Conservation (phyloP, 1,139 yeast species). For the Ogataea hybrid region DNA sequence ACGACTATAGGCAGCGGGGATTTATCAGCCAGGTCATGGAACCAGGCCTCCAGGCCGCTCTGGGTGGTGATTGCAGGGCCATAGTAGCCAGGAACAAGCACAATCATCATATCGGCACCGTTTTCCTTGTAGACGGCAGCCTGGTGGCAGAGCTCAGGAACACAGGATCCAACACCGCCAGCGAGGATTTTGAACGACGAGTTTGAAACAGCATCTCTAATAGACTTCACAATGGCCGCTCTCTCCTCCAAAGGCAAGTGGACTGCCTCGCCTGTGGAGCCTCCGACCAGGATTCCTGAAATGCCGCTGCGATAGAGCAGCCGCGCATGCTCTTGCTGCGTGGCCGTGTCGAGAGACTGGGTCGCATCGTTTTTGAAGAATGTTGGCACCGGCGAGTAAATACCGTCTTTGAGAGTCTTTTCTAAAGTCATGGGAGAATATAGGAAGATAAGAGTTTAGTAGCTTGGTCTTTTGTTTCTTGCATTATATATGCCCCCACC, state of each 20-base stretch:
- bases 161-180: slow-evolving; percentile 43
- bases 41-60: slow-evolving; percentile 44
- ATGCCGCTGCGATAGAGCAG: slow-evolving; percentile 35
- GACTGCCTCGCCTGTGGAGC: slow-evolving; percentile 47
- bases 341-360: too few species aligned
- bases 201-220: slow-evolving; percentile 39
- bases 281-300: slow-evolving; percentile 37
- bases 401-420: too few species aligned
- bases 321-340: slow-evolving; percentile 38
- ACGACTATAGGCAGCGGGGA: slow-evolving; percentile 45
- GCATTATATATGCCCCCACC: too few species aligned
- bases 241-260: slow-evolving; percentile 46
- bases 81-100: slow-evolving; percentile 46
- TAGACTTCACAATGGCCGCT: slow-evolving; percentile 32
- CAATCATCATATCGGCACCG: slow-evolving; percentile 46
- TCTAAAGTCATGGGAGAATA: too few species aligned
- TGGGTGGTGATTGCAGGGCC: slow-evolving; percentile 42
- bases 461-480: too few species aligned
- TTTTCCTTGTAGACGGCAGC: slow-evolving; percentile 37
- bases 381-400: too few species aligned
- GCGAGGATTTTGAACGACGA: slow-evolving; percentile 36
- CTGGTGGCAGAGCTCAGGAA: slow-evolving; percentile 41
- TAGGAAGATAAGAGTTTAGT: too few species aligned
- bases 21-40: slow-evolving; percentile 42
- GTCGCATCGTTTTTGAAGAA: too few species aligned